Evolutionary conservation across 2,329 filamentous ascomycete genomes (phyloP).

Genomic region (Eurotiales sp.): DNA sequence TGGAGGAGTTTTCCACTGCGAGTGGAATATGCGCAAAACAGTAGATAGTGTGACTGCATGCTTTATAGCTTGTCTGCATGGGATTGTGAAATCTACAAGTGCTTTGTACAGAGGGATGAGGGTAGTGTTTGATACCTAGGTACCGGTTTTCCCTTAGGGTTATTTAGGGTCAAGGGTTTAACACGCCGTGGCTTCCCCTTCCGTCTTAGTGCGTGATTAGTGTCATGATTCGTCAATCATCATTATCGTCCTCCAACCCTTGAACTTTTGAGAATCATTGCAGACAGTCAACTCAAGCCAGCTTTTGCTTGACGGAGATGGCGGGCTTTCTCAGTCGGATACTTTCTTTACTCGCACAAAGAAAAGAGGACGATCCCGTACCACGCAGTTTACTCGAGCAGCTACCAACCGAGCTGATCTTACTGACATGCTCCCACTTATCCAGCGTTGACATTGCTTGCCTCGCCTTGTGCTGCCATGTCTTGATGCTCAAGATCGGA

Average conservation of each 20-base stretch:
- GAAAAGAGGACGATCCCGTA: background rate
- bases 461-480: slow-evolving; percentile 3
- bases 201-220: too few species aligned
- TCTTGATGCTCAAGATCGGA: slow-evolving; percentile 6
- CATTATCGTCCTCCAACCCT: too few species aligned
- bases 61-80: background rate
- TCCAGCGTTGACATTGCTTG: slow-evolving; percentile 7
- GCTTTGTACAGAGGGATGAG: too few species aligned
- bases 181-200: too few species aligned
- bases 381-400: slow-evolving; percentile 1
- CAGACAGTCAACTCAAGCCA: background rate
- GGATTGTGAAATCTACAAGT: too few species aligned
- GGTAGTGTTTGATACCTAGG: too few species aligned
- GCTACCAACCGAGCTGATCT: slow-evolving; percentile 6
- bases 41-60: background rate
- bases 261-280: too few species aligned
- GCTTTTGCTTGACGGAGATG: background rate
- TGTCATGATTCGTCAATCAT: too few species aligned
- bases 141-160: too few species aligned
- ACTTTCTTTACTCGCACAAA: background rate
- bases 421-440: slow-evolving; percentile 1
- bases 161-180: too few species aligned
- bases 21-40: background rate
- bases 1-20: slow-evolving; percentile 5
- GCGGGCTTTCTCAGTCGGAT: background rate